Percentiles rank a stretch among this genome's conserved stretches.
Evolutionary conservation across 108 stramenopile species (phyloP).

Genomic region (Cyclotella kingstonii): DNA sequence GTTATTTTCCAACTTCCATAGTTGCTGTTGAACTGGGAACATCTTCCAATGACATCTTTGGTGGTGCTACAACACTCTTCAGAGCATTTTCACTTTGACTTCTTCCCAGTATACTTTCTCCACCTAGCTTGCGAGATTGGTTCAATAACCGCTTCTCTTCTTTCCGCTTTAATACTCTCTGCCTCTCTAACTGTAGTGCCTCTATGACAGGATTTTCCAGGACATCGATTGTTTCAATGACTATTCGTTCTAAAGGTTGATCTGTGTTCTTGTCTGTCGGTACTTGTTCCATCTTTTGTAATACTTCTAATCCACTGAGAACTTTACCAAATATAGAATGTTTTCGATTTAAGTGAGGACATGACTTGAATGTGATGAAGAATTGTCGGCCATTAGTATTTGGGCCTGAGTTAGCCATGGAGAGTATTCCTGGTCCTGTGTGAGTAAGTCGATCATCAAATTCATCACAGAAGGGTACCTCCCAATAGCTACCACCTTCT

Average conservation of each 20-base stretch:
- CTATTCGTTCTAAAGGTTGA: conserved; percentile 59
- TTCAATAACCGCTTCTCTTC: conserved; percentile 18
- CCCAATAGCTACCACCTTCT: conserved; percentile 85
- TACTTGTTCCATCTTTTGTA: conserved; percentile 60
- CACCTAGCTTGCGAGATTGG: conserved; percentile 19
- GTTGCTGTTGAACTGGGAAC: not conserved
- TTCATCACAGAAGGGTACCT: conserved; percentile 82
- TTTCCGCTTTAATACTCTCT: conserved; percentile 50
- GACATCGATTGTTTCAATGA: conserved; percentile 54
- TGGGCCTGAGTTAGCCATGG: conserved; percentile 95
- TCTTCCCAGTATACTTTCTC: not conserved
- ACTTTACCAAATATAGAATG: conserved; percentile 96
- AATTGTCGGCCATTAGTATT: conserved; percentile 93
- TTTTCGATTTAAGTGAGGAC: conserved; percentile 92
- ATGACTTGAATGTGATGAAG: conserved; percentile 90
- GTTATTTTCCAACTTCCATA: conserved; percentile 49
- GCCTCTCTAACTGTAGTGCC: conserved; percentile 59
- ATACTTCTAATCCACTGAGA: conserved; percentile 77
- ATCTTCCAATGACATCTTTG: not conserved
- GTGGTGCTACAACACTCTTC: not conserved
- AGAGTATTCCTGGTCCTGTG: conserved; percentile 70
- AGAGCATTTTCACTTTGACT: not conserved
- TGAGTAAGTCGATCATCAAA: conserved; percentile 89
- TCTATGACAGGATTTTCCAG: conserved; percentile 71
- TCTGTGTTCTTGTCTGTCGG: conserved; percentile 74